These are phyloP conservation scores for Monosporascus sp. DNA, from an alignment of 2,329 filamentous ascomycete genomes.

Conservation along the genomic window DNA sequence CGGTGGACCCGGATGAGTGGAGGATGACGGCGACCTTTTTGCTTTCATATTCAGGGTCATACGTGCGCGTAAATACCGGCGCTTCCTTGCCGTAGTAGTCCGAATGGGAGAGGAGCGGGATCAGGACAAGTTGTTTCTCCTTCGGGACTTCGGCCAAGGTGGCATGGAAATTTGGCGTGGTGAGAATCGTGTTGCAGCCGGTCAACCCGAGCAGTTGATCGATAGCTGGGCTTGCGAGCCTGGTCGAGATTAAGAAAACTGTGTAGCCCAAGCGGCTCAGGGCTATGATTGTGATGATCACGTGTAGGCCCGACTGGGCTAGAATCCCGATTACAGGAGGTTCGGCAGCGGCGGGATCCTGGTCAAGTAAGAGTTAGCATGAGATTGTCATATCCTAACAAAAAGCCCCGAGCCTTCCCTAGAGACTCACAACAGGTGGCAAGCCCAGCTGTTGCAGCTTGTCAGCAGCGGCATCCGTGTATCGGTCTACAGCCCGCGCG, in stretches of 20 bases:
- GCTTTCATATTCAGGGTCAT: conserved; percentile 10
- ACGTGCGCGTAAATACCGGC: conserved; percentile 7
- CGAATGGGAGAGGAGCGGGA: not conserved
- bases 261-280: conserved; percentile 1
- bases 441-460: not conserved
- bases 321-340: not conserved
- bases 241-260: not conserved
- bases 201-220: not conserved
- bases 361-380: not conserved
- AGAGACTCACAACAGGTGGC: not conserved
- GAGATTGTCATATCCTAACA: not conserved
- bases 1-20: conserved; percentile 44
- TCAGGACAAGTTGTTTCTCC: not conserved
- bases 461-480: not conserved
- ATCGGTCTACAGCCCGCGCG: not conserved
- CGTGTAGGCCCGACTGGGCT: not conserved
- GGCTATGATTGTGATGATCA: not conserved
- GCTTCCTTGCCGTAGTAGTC: not conserved
- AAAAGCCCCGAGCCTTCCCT: not conserved
- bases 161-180: not conserved
- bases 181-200: not conserved
- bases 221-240: not conserved
- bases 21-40: conserved; percentile 22
- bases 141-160: not conserved
- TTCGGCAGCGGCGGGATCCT: not conserved